Evolutionary conservation across 192 early-diverging fungal genomes (phyloP).

Genomic region (Coemansia sp.): DNA sequence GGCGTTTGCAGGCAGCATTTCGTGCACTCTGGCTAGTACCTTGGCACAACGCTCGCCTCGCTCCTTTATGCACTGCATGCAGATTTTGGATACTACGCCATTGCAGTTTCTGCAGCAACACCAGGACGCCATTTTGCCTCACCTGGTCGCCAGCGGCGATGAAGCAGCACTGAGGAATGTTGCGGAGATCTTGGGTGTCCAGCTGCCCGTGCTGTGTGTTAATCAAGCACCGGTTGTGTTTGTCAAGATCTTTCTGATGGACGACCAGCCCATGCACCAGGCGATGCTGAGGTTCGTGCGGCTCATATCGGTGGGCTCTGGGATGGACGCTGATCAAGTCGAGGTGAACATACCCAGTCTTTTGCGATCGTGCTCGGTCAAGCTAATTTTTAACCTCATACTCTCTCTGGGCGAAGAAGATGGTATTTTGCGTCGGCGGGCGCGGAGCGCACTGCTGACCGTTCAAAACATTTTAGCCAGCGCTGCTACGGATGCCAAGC

Average conservation of each 20-base stretch:
- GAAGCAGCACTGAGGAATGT: conserved; percentile 29
- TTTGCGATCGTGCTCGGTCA: conserved; percentile 47
- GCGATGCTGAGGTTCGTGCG: conserved; percentile 44
- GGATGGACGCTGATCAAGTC: conserved; percentile 20
- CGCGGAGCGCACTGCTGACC: conserved; percentile 39
- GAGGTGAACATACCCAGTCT: conserved; percentile 52
- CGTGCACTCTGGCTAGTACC: conserved; percentile 25
- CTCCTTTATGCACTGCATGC: conserved; percentile 39
- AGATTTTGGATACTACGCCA: conserved; percentile 29
- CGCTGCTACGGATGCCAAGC: conserved; percentile 2
- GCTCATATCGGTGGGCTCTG: conserved; percentile 40
- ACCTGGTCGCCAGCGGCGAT: conserved; percentile 27
- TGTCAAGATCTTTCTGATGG: conserved; percentile 50
- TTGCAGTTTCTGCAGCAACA: conserved; percentile 24
- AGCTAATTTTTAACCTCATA: conserved; percentile 49
- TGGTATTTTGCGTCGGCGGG: conserved; percentile 32
- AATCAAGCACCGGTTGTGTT: conserved; percentile 48
- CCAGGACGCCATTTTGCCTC: conserved; percentile 33
- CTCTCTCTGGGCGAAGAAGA: conserved; percentile 44
- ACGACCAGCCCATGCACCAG: conserved; percentile 54
- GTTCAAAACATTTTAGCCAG: conserved; percentile 40
- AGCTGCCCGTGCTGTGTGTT: conserved; percentile 48
- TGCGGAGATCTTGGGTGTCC: conserved; percentile 31
- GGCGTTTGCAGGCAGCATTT: conserved; percentile 22
- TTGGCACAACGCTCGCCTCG: conserved; percentile 16